Conservation (phyloP, 371 early-diverging fungal species). For the Actinomortierella ambigua region DNA sequence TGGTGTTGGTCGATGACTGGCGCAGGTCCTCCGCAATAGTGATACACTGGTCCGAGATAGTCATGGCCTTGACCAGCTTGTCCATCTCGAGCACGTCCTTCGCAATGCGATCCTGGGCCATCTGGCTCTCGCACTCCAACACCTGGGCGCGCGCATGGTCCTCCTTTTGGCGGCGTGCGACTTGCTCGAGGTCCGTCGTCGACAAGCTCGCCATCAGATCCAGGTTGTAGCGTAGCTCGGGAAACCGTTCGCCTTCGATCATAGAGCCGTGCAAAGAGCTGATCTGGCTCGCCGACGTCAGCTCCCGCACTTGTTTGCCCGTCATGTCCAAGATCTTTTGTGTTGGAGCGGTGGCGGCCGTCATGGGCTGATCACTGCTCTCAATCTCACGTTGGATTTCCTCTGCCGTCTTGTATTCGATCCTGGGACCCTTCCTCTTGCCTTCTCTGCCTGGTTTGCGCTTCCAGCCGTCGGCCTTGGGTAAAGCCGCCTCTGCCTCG, state of each 20-base stretch:
- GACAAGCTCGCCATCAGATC: constrained; percentile 74
- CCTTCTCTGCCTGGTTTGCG: constrained; percentile 27
- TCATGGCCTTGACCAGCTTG: constrained; percentile 50
- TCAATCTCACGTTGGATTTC: constrained; percentile 70
- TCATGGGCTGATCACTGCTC: constrained; percentile 32
- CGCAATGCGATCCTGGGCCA: constrained; percentile 47
- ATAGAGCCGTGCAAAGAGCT: constrained; percentile 54
- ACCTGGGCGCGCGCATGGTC: constrained; percentile 50
- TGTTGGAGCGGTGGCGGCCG: constrained; percentile 38
- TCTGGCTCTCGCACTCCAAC: constrained; percentile 25
- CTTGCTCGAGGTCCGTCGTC: constrained; percentile 68
- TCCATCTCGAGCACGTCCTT: constrained; percentile 50
- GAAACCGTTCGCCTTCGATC: constrained; percentile 59
- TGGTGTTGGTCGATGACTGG: constrained; percentile 26
- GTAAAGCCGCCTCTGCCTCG: constrained; percentile 8
- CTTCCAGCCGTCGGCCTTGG: constrained; percentile 33
- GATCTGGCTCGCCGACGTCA: constrained; percentile 56
- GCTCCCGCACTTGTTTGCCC: constrained; percentile 66
- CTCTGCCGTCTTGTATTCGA: constrained; percentile 75
- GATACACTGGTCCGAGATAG: constrained; percentile 56
- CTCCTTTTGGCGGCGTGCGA: constrained; percentile 60
- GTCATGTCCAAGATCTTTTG: constrained; percentile 87
- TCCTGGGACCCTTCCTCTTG: constrained; percentile 52
- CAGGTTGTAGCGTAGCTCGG: constrained; percentile 83
- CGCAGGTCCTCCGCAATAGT: constrained; percentile 50